Conservation (phyloP, 805 yeast genomes). For the Teunomyces kruisii region DNA sequence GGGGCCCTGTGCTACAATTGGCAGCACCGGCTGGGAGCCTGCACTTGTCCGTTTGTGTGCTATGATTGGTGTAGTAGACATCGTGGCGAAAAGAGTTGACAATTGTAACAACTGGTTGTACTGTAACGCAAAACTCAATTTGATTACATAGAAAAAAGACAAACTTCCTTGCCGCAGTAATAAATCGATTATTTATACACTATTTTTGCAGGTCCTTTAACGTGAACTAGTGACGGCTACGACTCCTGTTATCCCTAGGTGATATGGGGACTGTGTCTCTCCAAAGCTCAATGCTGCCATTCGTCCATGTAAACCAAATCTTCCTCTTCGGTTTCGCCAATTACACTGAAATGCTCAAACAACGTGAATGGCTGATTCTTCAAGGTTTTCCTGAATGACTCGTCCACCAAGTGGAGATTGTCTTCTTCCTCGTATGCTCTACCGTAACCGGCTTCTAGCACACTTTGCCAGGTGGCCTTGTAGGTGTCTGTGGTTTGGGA, state of each 20-base stretch:
- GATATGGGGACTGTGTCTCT: no score
- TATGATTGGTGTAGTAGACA: conserved; percentile 19
- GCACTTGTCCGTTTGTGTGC: conserved; percentile 29
- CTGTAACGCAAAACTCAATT: neutral
- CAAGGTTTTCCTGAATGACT: conserved; percentile 8
- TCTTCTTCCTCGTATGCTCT: conserved; percentile 24
- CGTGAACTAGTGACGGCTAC: no score
- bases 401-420: conserved; percentile 9
- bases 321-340: conserved; percentile 36
- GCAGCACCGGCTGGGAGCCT: conserved; percentile 4
- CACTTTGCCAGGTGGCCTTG: conserved; percentile 81
- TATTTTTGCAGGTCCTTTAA: no score
- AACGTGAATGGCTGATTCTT: conserved; percentile 31
- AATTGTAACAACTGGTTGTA: no score
- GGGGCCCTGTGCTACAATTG: neutral
- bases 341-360: conserved; percentile 42
- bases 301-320: conserved; percentile 51
- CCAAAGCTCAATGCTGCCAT: conserved; percentile 30
- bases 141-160: neutral
- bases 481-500: conserved; percentile 57
- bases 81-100: no score
- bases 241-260: no score
- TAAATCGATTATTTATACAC: neutral
- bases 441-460: conserved; percentile 66
- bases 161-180: neutral